These are phyloP conservation scores for Pseudogymnoascus sp. DNA, from an alignment of 2,329 filamentous ascomycete genomes.

Conservation along the genomic window DNA sequence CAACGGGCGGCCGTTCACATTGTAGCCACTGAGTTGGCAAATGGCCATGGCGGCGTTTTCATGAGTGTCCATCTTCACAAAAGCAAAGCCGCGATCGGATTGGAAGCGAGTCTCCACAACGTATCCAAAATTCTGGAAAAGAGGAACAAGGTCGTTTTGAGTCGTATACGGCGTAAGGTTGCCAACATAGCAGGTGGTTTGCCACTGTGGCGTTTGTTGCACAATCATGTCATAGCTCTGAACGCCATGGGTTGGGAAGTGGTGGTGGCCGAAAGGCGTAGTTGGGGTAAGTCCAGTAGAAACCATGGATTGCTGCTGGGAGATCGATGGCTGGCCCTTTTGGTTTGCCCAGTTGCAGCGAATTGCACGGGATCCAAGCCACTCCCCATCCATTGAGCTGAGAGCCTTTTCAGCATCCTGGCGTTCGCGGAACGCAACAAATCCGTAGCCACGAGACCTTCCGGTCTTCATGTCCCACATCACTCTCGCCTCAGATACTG, in stretches of 20 bases:
- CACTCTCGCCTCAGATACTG: conserved; percentile 92
- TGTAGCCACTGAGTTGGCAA: conserved; percentile 95
- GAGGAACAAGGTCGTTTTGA: conserved; percentile 89
- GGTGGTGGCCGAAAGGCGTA: conserved; percentile 91
- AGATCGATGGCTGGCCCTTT: conserved; percentile 98
- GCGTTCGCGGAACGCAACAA: conserved; percentile 93
- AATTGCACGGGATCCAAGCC: conserved; percentile 95
- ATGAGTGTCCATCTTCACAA: conserved; percentile 98
- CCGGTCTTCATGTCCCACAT: conserved; percentile 99
- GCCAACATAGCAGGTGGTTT: conserved; percentile 96
- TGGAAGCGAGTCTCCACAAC: conserved; percentile 97
- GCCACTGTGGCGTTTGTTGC: conserved; percentile 90
- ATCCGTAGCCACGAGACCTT: conserved; percentile 92
- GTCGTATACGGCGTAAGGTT: conserved; percentile 97
- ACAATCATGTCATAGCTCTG: conserved; percentile 98
- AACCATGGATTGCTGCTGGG: conserved; percentile 93
- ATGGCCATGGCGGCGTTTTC: conserved; percentile 98
- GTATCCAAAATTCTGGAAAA: conserved; percentile 98
- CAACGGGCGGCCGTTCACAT: conserved; percentile 89
- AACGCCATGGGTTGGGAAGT: conserved; percentile 93
- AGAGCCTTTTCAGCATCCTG: conserved; percentile 90
- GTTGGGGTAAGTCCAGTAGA: conserved; percentile 98
- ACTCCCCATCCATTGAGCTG: conserved; percentile 97
- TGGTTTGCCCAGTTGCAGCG: conserved; percentile 99
- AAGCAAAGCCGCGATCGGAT: conserved; percentile 93